phyloP scores from a whole-genome alignment of 2,329 filamentous ascomycete genomes.

The Alternaria hordeiaustralica region DNA sequence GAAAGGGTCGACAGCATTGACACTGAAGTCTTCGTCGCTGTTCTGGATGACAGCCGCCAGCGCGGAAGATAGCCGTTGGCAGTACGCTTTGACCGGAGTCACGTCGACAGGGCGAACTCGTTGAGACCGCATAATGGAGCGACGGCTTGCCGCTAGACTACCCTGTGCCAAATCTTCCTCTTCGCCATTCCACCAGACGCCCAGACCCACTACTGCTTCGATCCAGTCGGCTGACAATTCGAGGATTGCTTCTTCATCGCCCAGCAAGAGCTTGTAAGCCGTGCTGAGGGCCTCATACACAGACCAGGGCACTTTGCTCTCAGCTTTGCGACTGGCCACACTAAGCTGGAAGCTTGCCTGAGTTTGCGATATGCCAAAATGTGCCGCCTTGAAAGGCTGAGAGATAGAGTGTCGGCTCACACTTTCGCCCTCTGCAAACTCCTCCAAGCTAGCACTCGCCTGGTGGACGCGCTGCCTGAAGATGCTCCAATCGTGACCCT shows the following conservation, averaged over 20 bases:
- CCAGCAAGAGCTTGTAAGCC: slow-evolving; percentile 81
- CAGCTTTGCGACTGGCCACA: slow-evolving; percentile 73
- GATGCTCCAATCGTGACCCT: slow-evolving; percentile 79
- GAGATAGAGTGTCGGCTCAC: slow-evolving; percentile 53
- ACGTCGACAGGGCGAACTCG: slow-evolving; percentile 57
- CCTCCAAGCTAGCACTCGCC: slow-evolving; percentile 72
- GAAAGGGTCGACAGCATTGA: slow-evolving; percentile 76
- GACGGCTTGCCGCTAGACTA: slow-evolving; percentile 55
- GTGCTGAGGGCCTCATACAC: slow-evolving; percentile 85
- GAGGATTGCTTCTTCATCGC: slow-evolving; percentile 76
- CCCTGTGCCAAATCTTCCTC: slow-evolving; percentile 55
- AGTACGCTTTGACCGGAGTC: slow-evolving; percentile 70
- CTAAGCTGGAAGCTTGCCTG: slow-evolving; percentile 67
- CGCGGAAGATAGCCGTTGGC: slow-evolving; percentile 73
- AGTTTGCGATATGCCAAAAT: slow-evolving; percentile 51
- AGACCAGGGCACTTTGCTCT: slow-evolving; percentile 86
- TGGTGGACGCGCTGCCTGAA: slow-evolving; percentile 79
- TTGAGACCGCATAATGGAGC: slow-evolving; percentile 48
- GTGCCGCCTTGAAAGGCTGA: slow-evolving; percentile 53
- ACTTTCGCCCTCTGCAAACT: slow-evolving; percentile 78
- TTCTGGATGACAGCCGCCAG: slow-evolving; percentile 71
- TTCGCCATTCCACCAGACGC: slow-evolving; percentile 91
- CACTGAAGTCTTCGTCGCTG: slow-evolving; percentile 70
- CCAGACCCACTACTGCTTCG: slow-evolving; percentile 81
- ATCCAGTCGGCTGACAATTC: slow-evolving; percentile 87